phyloP scores from a whole-genome alignment of 2,329 filamentous ascomycete species.

The Claviceps digitariae region DNA sequence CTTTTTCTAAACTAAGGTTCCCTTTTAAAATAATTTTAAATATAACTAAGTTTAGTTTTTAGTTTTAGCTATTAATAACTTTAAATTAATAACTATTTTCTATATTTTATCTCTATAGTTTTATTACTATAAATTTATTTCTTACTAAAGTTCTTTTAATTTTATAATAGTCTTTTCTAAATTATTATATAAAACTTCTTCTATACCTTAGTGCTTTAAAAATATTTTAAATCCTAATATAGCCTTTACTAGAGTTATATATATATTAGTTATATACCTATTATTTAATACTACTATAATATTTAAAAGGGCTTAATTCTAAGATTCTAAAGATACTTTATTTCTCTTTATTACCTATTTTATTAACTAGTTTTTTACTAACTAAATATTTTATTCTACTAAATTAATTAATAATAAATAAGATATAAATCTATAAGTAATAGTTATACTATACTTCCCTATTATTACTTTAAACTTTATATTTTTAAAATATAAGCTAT shows the following conservation, averaged over 20 bases:
- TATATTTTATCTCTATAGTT: not conserved
- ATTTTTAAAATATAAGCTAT: not conserved
- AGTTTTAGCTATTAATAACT: not conserved
- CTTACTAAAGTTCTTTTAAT: not conserved
- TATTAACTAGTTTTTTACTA: not conserved
- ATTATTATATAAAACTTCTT: too few relatives aligned
- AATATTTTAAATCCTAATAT: not conserved
- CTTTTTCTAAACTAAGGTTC: not conserved
- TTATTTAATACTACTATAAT: not conserved
- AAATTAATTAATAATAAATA: not conserved
- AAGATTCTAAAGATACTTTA: not conserved
- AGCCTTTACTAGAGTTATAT: not conserved
- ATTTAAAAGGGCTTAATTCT: not conserved
- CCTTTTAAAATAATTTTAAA: not conserved
- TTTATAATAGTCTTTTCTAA: too few relatives aligned
- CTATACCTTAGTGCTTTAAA: not conserved
- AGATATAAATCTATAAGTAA: not conserved
- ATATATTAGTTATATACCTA: not conserved
- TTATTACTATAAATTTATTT: not conserved
- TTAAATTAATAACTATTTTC: not conserved
- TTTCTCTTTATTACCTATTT: not conserved
- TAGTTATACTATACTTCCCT: not conserved
- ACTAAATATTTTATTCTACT: not conserved
- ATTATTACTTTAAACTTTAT: not conserved
- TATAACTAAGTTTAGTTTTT: too few relatives aligned